Base-by-base conservation (phyloP, 1,139 yeast species). In the Candida dubliniensis region DNA sequence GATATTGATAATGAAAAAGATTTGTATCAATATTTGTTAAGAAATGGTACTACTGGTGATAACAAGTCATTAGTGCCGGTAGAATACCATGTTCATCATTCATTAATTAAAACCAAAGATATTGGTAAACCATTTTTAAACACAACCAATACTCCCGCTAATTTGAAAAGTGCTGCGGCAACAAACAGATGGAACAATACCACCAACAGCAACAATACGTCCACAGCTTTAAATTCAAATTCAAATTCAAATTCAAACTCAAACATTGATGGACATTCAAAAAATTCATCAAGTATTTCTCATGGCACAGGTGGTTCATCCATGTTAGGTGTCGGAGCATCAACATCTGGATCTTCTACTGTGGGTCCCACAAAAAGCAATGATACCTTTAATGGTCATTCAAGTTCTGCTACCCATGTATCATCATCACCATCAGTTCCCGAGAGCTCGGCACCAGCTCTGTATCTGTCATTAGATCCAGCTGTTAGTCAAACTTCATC, bases 1-100 rank as follows among this genome's bases (percentile, higher is more conserved):
- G 77, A 87, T 25, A 80, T 91, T 45, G 93, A 89, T 59, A 86
- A 86, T 59, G 97, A 90, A 58, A 79, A 76, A 55, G 96, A 90
- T 61, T 73, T 91, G 48, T 87, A 84, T 67, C 77, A 81, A 38
- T 88, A 81, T 56, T 73, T 93, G 43, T 60, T 77, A 46, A 77
- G 73, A 56, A 66, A 72, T 56, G 75, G 75, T 54, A 66, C 66
- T 27, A 58, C 69, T 1, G 35, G n/a, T 11, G 63, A 68, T 4
- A 51, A 47, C 40, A 65, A 61, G 46, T 60, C 65, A 10, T 64
- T 85, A 51, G 65, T 74, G 1, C 90, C 93, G 0, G 84, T 88
- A n/a, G 85, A 82, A 38, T 90, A 87, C 61, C 77, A 75, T 42
- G 82, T 84, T 43, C 96, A 90, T 62, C 87, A 93, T 4, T 78